Evolutionary conservation across 805 yeast genomes (phyloP), one percentile per base, ranked within the genome.

Genomic region (Candida sanyiensis): DNA sequence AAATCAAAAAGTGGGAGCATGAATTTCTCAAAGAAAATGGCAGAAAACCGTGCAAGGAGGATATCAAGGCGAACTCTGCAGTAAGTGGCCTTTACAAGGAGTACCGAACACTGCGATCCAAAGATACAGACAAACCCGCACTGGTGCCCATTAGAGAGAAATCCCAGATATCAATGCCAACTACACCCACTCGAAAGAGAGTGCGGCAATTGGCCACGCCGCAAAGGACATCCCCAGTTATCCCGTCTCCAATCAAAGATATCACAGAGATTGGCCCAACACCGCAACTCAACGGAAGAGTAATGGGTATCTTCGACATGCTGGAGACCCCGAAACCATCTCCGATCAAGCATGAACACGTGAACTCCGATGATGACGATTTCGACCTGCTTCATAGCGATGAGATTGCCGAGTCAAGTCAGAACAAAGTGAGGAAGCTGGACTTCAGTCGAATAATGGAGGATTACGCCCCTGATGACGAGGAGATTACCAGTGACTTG

Each of bases 251-350:
- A 8, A 15, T 33, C 4, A 17, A 21, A 5, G 37, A 43, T 7
- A 35, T 51, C 0, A 13, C 7, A 18, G 83, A 77, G 43, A 55
- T 85, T 10, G 95, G 95, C 0, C 96, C 96, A 1, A 86, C 96
- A 0, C 96, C 96, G 0, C 95, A 86, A 49, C 70, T 85, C 8
- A 70, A 80, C 44, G 96, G 96, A 0, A 72, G 81, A 38, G 83
- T 84, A 0, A 56, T 83, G 24, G 78, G 93, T 13, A 66, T 86
- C 4, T 80, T 86, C 52, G 95, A 85, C 44, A 43, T 42, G 5
- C 28, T 49, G 9, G 45, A 46, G 7, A 46, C 49, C 9, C 53
- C 53, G 4, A 28, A 38, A 7, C 29, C 20, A 2, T 38, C 51
- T 4, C 54, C 59, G 5, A 30, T 44, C 7, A 43, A 39, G 10